Base-by-base conservation (phyloP, 208 protist genomes). In the Wallacemonas sp. region DNA sequence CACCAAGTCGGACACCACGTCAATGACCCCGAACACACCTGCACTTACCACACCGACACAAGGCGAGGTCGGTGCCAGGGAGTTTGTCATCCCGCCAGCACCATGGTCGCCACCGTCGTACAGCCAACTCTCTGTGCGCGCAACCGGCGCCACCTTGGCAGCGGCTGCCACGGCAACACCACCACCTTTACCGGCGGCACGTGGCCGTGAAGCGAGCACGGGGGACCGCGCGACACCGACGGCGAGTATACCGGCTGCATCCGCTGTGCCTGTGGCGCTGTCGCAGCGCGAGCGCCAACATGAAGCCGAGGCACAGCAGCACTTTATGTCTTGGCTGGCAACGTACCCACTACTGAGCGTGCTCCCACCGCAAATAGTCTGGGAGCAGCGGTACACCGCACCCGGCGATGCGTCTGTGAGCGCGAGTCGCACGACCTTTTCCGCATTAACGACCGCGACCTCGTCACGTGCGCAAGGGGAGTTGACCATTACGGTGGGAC, bases 341-440 rank as follows among this genome's bases (percentile, higher is more conserved):
- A 46, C 22, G 21, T 59, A 53, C n/a, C 63, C 63, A 21, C 50
- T 68, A 36, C 36, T 68, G 55, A 32, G 54, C 60, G 76, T 81
- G 29, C 58, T 81, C 42, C 76, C 76, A 3, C 76, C 70, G 12
- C 63, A 57, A 34, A 63, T 57, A 19, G 37, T 77, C 42, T 39
- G 57, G 38, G 66, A 77, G 55, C 76, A 81, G 71, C 22, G 17
- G 22, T 81, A 81, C 66, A 67, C 61, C 1, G 58, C 41, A 6
- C 58, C 42, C 24, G 53, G 12, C 27, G 9, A 24, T 34, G 21
- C 27, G n/a, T n/a, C n/a, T n/a, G n/a, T n/a, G n/a, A n/a, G n/a
- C n/a, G n/a, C n/a, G n/a, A n/a, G n/a, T n/a, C n/a, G n/a, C n/a
- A n/a, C n/a, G n/a, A n/a, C n/a, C n/a, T n/a, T n/a, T n/a, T n/a